phyloP scores from a whole-genome alignment of 306 rosid species.

The Prunus padus region DNA sequence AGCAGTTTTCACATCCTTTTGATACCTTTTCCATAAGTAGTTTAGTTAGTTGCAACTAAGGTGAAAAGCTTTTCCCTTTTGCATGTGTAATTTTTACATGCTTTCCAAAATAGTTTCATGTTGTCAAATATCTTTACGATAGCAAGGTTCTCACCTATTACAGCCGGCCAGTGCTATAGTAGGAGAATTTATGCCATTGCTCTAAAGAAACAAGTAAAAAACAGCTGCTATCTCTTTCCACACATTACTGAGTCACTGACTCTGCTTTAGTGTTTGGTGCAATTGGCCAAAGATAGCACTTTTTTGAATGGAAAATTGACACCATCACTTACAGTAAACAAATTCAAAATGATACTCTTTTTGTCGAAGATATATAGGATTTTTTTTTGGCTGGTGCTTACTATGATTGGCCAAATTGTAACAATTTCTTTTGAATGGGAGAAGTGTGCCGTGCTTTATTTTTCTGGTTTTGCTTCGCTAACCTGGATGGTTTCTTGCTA shows the following conservation, averaged over 20 bases:
- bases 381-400: not conserved
- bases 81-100: not conserved
- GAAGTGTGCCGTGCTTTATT: not conserved
- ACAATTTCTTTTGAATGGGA: not conserved
- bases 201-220: not conserved
- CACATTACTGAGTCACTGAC: not conserved
- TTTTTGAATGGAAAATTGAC: not conserved
- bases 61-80: not conserved
- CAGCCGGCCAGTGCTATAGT: not conserved
- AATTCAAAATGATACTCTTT: slow-evolving; percentile 1
- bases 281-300: slow-evolving; percentile 1
- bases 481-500: slow-evolving; percentile 23
- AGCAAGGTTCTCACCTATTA: not conserved
- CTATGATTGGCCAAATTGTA: not conserved
- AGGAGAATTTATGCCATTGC: not conserved
- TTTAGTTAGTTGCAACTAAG: not conserved
- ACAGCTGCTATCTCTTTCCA: not conserved
- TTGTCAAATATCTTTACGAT: not conserved
- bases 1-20: not conserved
- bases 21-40: not conserved
- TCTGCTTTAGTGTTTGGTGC: not conserved
- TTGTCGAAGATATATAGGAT: not conserved
- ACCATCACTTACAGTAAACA: not conserved
- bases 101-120: not conserved
- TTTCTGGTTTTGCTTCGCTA: not conserved